These are phyloP conservation scores for Pseudohyphozyma bogoriensis DNA, from an alignment of 768 basidiomycete species.

Conservation along the genomic window DNA sequence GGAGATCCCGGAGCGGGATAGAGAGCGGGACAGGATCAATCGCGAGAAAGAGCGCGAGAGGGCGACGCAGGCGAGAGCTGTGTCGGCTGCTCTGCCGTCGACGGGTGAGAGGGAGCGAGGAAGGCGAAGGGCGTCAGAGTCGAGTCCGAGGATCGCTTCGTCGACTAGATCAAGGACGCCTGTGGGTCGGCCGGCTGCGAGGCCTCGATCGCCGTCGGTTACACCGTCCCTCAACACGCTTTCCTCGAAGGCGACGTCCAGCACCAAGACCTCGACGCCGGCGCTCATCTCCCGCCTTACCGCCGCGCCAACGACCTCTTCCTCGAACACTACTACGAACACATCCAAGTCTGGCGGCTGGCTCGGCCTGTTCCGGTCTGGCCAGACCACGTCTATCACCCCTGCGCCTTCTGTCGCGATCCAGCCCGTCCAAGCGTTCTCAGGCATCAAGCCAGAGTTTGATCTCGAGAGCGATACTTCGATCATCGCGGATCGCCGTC, in stretches of 20 bases:
- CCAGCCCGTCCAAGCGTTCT: conserved; percentile 15
- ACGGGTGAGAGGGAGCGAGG: too few relatives aligned
- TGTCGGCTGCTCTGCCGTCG: too few relatives aligned
- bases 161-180: not conserved
- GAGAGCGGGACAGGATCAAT: not conserved
- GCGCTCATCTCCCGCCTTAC: conserved; percentile 20
- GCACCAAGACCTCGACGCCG: conserved; percentile 10
- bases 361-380: not conserved
- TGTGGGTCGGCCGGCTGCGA: not conserved
- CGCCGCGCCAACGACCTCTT: not conserved
- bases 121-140: too few relatives aligned
- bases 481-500: too few relatives aligned
- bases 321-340: not conserved
- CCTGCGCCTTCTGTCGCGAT: conserved; percentile 8
- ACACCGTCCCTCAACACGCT: too few relatives aligned
- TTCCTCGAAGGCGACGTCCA: not conserved
- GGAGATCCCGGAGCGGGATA: not conserved
- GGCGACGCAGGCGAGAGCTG: too few relatives aligned
- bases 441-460: conserved; percentile 10
- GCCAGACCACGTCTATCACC: not conserved
- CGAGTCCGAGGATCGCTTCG: too few relatives aligned
- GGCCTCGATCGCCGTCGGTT: not conserved
- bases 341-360: not conserved
- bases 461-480: conserved; percentile 2
- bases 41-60: too few relatives aligned